These are phyloP conservation scores for Monilinia polystroma DNA, from an alignment of 2,329 filamentous ascomycete genomes.

Conservation along the genomic window DNA sequence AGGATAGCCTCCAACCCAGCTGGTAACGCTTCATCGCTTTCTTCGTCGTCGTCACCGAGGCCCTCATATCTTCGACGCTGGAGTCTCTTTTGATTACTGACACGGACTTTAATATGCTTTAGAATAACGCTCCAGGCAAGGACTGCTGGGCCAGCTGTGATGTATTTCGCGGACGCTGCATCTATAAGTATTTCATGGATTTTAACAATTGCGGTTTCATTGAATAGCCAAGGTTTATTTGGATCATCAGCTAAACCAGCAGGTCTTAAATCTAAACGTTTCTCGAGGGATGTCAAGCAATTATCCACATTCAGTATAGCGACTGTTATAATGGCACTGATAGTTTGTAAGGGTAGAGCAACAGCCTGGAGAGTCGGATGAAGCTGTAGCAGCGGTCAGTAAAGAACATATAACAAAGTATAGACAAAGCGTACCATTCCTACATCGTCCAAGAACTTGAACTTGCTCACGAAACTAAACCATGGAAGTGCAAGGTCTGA, in stretches of 20 bases:
- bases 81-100: conserved; percentile 16
- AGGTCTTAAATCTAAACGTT: conserved; percentile 42
- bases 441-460: conserved; percentile 67
- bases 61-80: conserved; percentile 21
- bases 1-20: conserved; percentile 48
- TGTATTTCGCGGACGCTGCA: conserved; percentile 53
- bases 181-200: conserved; percentile 70
- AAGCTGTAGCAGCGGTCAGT: conserved; percentile 24
- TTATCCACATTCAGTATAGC: conserved; percentile 60
- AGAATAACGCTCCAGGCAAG: conserved; percentile 81
- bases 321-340: conserved; percentile 69
- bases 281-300: conserved; percentile 27
- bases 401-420: conserved; percentile 19
- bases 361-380: conserved; percentile 42
- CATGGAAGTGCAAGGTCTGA: conserved; percentile 63
- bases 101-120: conserved; percentile 53
- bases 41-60: conserved; percentile 13
- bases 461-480: conserved; percentile 66
- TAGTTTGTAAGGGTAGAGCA: conserved; percentile 63
- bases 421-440: conserved; percentile 45
- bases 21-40: conserved; percentile 52
- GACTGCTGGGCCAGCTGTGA: conserved; percentile 68
- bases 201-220: conserved; percentile 66
- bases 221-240: conserved; percentile 63
- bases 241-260: conserved; percentile 34